These are phyloP conservation scores for Ophiosphaerella korrae DNA, from an alignment of 2,329 filamentous ascomycete species.

Conservation along the genomic window DNA sequence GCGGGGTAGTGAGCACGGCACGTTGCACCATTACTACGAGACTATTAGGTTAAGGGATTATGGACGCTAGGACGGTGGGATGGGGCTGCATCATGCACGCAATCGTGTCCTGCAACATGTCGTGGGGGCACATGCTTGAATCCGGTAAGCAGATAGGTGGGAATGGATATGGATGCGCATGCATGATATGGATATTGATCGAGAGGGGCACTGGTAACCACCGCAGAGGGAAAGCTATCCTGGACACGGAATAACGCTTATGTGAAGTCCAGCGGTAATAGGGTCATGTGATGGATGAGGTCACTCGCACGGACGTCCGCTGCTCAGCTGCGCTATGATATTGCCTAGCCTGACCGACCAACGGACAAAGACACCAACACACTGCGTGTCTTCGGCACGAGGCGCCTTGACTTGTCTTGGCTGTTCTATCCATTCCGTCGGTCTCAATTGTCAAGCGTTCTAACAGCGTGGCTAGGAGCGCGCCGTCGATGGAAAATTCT, in stretches of 20 bases:
- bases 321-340: too few relatives aligned
- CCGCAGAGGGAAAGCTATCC: background rate
- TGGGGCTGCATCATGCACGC: conserved; percentile 20
- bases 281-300: conserved; percentile 12
- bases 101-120: conserved; percentile 22
- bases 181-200: too few relatives aligned
- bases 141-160: conserved; percentile 1
- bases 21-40: background rate
- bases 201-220: too few relatives aligned
- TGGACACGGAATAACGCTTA: background rate
- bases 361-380: conserved; percentile 5
- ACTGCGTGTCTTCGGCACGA: too few relatives aligned
- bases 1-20: conserved; percentile 25
- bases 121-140: conserved; percentile 9
- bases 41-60: too few relatives aligned
- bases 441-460: conserved; percentile 16
- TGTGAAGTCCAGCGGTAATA: conserved; percentile 4
- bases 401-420: conserved; percentile 1
- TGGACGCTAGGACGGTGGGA: conserved; percentile 1
- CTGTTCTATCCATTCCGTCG: conserved; percentile 17
- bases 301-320: conserved; percentile 2
- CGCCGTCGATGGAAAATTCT: conserved; percentile 27
- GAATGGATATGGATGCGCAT: too few relatives aligned
- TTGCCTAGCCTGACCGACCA: conserved; percentile 17
- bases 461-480: conserved; percentile 16